Conservation (phyloP, 306 rosid species). For the Sindora glabra region DNA sequence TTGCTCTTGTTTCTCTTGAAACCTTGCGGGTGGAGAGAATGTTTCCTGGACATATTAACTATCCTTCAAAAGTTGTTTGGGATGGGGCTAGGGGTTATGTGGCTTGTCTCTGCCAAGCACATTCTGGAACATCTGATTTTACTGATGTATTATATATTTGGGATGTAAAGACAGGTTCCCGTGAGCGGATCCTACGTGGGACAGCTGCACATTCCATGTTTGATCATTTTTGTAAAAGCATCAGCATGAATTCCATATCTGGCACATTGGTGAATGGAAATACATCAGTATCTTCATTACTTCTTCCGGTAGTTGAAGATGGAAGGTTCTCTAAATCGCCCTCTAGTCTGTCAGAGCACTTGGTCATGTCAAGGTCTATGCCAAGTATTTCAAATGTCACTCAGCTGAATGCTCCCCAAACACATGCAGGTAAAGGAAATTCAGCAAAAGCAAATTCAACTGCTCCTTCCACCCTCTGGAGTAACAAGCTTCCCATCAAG, state of each 20-base stretch:
- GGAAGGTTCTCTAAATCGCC: constrained; percentile 49
- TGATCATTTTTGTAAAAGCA: constrained; percentile 77
- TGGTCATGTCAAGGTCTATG: constrained; percentile 37
- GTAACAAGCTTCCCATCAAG: constrained; percentile 59
- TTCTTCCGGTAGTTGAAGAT: constrained; percentile 65
- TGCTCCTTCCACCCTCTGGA: constrained; percentile 27
- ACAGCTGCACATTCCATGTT: constrained; percentile 87
- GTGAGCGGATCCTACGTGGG: constrained; percentile 81
- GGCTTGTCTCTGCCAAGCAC: constrained; percentile 65
- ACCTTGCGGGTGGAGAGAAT: constrained; percentile 86
- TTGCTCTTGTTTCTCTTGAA: constrained; percentile 80
- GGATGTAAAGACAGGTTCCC: constrained; percentile 91
- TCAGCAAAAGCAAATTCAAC: constrained; percentile 25
- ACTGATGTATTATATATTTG: constrained; percentile 66
- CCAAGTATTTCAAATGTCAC: constrained; percentile 34
- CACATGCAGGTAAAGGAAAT: constrained; percentile 33
- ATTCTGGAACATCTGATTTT: constrained; percentile 60
- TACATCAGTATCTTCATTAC: constrained; percentile 84
- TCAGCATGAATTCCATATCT: constrained; percentile 58
- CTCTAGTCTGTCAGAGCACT: constrained; percentile 29
- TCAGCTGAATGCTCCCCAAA: constrained; percentile 36
- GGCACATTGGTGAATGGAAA: constrained; percentile 68
- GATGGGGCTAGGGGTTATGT: constrained; percentile 85
- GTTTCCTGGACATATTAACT: constrained; percentile 82
- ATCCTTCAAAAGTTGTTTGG: constrained; percentile 92